Evolutionary conservation across 176 grass and related monocot species (phyloP).

Genomic region (Tillandsia leiboldiana): DNA sequence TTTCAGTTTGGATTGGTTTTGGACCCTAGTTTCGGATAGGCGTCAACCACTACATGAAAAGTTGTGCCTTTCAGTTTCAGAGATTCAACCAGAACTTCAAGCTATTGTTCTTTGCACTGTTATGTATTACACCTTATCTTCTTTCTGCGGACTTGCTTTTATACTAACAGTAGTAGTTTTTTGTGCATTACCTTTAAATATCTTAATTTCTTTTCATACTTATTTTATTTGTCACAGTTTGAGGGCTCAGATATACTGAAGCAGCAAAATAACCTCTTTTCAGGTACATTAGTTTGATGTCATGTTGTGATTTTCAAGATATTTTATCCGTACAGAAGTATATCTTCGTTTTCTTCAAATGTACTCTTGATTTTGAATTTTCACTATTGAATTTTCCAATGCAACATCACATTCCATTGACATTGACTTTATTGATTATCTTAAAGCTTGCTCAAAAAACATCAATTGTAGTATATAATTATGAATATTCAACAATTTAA

Average conservation of each 20-base stretch:
- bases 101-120: not conserved
- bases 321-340: not conserved
- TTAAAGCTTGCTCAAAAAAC: too few relatives aligned
- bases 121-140: too few relatives aligned
- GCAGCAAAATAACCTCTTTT: conserved; percentile 66
- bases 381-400: not conserved
- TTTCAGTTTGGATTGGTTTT: too few relatives aligned
- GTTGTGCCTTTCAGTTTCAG: too few relatives aligned
- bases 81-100: not conserved
- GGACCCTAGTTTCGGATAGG: too few relatives aligned
- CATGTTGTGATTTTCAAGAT: not conserved
- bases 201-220: not conserved
- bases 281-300: conserved; percentile 28
- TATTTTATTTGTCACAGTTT: conserved; percentile 40
- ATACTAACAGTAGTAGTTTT: not conserved
- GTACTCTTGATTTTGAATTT: too few relatives aligned
- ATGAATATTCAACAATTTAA: too few relatives aligned
- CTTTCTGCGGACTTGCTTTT: not conserved
- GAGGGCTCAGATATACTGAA: conserved; percentile 52
- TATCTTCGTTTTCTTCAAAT: not conserved
- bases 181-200: not conserved
- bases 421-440: too few relatives aligned
- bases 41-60: too few relatives aligned
- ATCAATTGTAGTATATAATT: too few relatives aligned
- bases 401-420: too few relatives aligned